These are phyloP conservation scores for Polyporus tsugae DNA, from an alignment of 1,284 basidiomycete species.

Conservation along the genomic window DNA sequence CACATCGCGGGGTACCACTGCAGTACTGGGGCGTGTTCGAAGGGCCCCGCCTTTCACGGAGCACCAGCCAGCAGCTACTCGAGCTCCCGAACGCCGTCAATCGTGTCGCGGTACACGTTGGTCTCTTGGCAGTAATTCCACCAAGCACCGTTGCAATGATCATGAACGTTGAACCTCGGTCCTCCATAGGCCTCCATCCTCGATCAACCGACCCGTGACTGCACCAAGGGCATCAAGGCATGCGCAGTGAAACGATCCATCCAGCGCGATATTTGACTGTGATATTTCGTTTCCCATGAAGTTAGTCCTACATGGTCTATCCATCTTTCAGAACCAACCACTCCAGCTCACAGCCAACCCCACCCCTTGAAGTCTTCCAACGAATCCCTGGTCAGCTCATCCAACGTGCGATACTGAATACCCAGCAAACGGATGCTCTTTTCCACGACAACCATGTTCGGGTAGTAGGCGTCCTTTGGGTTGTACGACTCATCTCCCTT, in stretches of 20 bases:
- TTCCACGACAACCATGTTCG: neutral
- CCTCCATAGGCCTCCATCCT: too few relatives aligned
- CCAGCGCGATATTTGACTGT: too few relatives aligned
- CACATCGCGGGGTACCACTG: too few relatives aligned
- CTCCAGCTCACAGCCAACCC: conserved; percentile 9
- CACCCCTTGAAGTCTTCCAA: neutral
- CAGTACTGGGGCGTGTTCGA: too few relatives aligned
- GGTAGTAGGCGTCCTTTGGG: conserved; percentile 22
- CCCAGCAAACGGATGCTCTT: conserved; percentile 2
- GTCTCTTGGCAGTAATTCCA: too few relatives aligned
- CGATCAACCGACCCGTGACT: too few relatives aligned
- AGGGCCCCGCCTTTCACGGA: neutral
- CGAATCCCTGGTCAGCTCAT: neutral
- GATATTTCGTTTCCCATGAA: too few relatives aligned
- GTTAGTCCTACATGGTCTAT: neutral
- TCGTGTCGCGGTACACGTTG: conserved; percentile 8
- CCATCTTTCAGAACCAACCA: neutral
- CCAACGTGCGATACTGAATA: neutral
- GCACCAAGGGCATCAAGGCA: too few relatives aligned
- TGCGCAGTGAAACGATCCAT: too few relatives aligned
- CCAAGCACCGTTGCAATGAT: too few relatives aligned
- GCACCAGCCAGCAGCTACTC: neutral
- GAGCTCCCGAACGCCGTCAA: neutral
- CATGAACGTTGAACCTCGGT: too few relatives aligned
- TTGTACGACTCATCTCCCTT: conserved; percentile 28